Base-by-base conservation (phyloP, 2,329 filamentous ascomycete genomes). In the Tolypocladium tropicale region DNA sequence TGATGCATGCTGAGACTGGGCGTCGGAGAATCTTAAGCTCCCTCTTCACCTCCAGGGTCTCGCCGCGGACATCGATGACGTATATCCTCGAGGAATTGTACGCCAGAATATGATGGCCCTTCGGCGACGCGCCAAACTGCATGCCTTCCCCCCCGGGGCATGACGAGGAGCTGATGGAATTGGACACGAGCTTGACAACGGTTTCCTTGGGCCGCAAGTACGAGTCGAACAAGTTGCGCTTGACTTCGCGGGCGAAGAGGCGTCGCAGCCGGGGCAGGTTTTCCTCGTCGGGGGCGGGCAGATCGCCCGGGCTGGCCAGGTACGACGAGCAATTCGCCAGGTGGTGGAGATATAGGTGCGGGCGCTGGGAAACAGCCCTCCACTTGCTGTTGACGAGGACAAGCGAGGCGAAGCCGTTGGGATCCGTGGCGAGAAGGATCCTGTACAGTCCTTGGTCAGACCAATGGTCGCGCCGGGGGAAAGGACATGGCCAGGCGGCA, bases 1-100 rank as follows among this genome's bases (percentile, higher is more conserved):
- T 81, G 60, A 95, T 87, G 54, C 90, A 89, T 16, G 88, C 85
- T 6, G 89, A 84, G 23, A 87, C 78, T 6, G 91, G 90, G 34
- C 89, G 81, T 53, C 90, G 81, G 59, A 86, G 74, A 50, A 93
- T 87, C 72, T 92, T 92, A 64, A 95, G 78, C 69, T 95, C 90
- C 60, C 90, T 81, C 66, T 81, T 82, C 34, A 93, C 86, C 16
- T 76, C 74, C 21, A 90, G 72, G 6, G 80, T 75, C 39, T 81
- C 71, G 1, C 76, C 76, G 25, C 80, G 78, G 4, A 89, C 76
- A 66, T 93, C 85, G 53, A 95, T 75, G 36, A 95, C 81, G 63
- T 92, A 88, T 61, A 95, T 89, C 56, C 90, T 80, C 14, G 90
- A 92, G 39, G 90, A 95, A 70, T 90, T 95, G 69, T 91, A 89